phyloP scores from a whole-genome alignment of 2,329 filamentous ascomycete genomes.

The Calonectria honghensis region DNA sequence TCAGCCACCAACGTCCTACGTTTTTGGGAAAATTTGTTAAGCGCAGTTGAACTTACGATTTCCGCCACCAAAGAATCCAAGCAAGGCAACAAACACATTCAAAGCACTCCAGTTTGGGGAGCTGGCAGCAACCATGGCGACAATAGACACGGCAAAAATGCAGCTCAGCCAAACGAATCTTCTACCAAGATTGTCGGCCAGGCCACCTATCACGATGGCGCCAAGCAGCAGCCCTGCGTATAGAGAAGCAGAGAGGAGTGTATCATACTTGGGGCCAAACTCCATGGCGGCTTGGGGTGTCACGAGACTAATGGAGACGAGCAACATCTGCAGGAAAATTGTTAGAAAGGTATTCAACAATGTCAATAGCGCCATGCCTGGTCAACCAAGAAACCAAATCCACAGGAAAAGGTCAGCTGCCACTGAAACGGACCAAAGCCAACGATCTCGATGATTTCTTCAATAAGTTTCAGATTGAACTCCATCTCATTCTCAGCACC shows the following conservation, averaged over 20 bases:
- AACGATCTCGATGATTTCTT: constrained; percentile 45
- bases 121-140: constrained; percentile 38
- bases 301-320: constrained; percentile 47
- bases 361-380: constrained; percentile 35
- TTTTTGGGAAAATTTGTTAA: too few relatives aligned
- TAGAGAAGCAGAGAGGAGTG: constrained; percentile 37
- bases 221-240: constrained; percentile 46
- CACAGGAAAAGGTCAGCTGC: constrained; percentile 47
- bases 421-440: constrained; percentile 49
- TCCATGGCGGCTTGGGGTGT: constrained; percentile 48
- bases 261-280: constrained; percentile 45
- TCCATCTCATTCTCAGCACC: neutral
- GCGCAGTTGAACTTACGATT: constrained; percentile 40
- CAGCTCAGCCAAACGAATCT: constrained; percentile 47
- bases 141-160: constrained; percentile 46
- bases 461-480: constrained; percentile 40
- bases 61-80: constrained; percentile 46
- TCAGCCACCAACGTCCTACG: neutral
- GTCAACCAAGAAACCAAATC: constrained; percentile 49
- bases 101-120: constrained; percentile 47
- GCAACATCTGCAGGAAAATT: constrained; percentile 40
- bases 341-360: neutral
- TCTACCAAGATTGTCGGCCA: constrained; percentile 46
- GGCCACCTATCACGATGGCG: constrained; percentile 39
- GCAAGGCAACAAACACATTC: constrained; percentile 41